Evolutionary conservation across 1,284 basidiomycete genomes (phyloP).

Genomic region (Puccinia sorghi): DNA sequence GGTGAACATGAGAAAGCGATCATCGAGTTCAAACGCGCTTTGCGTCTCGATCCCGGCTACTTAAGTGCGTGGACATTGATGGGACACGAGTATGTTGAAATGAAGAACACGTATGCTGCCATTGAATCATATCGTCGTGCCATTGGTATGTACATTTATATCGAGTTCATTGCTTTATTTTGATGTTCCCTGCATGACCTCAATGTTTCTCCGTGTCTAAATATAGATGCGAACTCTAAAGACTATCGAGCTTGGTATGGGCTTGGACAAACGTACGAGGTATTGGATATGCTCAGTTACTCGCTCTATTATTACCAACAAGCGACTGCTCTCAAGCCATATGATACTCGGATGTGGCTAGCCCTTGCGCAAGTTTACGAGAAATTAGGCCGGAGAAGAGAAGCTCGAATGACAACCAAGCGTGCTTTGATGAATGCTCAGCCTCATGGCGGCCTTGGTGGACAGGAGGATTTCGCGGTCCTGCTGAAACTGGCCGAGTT

Average conservation of each 20-base stretch:
- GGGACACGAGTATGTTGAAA: constrained; percentile 97
- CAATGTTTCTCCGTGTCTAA: background rate
- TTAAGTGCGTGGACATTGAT: constrained; percentile 98
- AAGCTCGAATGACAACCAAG: constrained; percentile 44
- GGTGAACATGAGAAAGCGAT: constrained; percentile 94
- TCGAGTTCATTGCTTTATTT: background rate
- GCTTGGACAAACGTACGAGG: constrained; percentile 94
- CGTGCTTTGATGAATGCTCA: constrained; percentile 48
- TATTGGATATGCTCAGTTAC: constrained; percentile 94
- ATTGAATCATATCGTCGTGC: constrained; percentile 96
- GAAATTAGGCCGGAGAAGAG: constrained; percentile 67
- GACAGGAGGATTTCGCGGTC: constrained; percentile 45
- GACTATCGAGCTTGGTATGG: constrained; percentile 99
- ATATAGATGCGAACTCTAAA: constrained; percentile 83
- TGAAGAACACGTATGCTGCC: constrained; percentile 98
- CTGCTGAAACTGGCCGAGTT: constrained; percentile 45
- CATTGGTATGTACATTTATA: constrained; percentile 69
- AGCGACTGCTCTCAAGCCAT: constrained; percentile 90
- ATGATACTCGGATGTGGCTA: constrained; percentile 94
- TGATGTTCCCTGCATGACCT: background rate
- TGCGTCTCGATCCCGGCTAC: constrained; percentile 89
- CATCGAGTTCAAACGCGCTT: constrained; percentile 89
- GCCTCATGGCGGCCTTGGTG: constrained; percentile 39
- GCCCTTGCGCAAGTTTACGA: constrained; percentile 92
- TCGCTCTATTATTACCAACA: constrained; percentile 95